Percentiles rank a stretch among this genome's conserved stretches.
These are phyloP conservation scores for Fonsecaea monophora DNA, from an alignment of 2,329 filamentous ascomycete species.

Conservation along the genomic window DNA sequence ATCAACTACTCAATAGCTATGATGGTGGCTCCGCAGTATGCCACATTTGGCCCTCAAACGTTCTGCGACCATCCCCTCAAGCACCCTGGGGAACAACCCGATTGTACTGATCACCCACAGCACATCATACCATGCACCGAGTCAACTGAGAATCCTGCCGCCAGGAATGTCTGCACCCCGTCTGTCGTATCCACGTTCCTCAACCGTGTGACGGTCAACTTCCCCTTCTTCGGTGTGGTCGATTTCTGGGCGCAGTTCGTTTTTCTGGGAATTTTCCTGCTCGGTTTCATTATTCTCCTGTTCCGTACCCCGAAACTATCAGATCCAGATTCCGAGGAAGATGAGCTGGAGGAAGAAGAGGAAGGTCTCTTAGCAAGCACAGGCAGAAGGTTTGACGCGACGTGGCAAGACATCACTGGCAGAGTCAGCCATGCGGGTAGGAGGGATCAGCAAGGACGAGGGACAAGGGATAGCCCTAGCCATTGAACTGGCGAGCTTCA, in stretches of 20 bases:
- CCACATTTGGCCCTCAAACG: conserved; percentile 91
- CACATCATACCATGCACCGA: conserved; percentile 85
- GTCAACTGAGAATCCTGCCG: conserved; percentile 70
- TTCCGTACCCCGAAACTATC: conserved; percentile 81
- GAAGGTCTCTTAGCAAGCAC: conserved; percentile 88
- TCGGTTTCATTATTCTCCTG: conserved; percentile 79
- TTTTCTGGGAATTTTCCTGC: conserved; percentile 81
- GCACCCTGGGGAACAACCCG: conserved; percentile 69
- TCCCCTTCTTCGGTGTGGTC: conserved; percentile 91
- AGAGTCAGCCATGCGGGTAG: conserved; percentile 45
- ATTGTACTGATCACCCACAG: conserved; percentile 74
- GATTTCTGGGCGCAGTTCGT: conserved; percentile 96
- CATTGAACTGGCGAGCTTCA: neutral
- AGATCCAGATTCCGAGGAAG: conserved; percentile 79
- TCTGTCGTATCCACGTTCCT: conserved; percentile 91
- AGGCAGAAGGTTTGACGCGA: conserved; percentile 79
- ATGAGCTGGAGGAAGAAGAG: conserved; percentile 85
- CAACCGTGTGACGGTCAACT: conserved; percentile 90
- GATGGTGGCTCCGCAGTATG: conserved; percentile 94
- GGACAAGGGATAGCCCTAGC: conserved; percentile 22
- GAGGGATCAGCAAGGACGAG: conserved; percentile 17
- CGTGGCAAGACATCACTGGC: conserved; percentile 86
- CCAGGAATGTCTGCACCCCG: conserved; percentile 84
- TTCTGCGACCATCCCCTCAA: conserved; percentile 79
- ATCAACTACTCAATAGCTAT: conserved; percentile 93